These are phyloP conservation scores for Hanseniaspora meyeri DNA, from an alignment of 805 yeast genomes.

Conservation along the genomic window DNA sequence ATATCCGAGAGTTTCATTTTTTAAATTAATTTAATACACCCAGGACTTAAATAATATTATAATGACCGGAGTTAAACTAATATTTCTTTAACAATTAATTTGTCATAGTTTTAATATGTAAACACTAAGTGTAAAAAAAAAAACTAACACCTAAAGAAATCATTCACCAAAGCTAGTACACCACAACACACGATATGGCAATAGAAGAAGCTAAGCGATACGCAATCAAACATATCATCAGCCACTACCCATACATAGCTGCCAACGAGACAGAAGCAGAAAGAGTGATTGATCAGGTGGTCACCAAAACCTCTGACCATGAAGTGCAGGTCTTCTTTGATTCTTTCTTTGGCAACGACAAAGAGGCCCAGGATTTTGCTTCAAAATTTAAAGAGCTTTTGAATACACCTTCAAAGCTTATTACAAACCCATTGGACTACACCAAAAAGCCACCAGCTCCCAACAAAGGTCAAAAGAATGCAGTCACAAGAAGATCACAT, in stretches of 20 bases:
- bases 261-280: constrained; percentile 24
- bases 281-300: constrained; percentile 22
- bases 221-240: constrained; percentile 24
- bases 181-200: background rate
- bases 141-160: background rate
- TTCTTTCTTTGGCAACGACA: background rate
- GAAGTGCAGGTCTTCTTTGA: constrained; percentile 23
- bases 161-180: background rate
- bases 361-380: background rate
- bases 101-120: too few species aligned
- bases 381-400: background rate
- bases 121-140: background rate
- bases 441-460: background rate
- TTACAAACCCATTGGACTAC: too few species aligned
- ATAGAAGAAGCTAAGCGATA: constrained; percentile 21
- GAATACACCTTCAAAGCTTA: background rate
- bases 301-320: constrained; percentile 15
- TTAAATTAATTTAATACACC: too few species aligned
- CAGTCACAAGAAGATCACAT: background rate
- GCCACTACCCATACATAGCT: constrained; percentile 23
- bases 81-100: too few species aligned
- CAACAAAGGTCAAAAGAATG: background rate
- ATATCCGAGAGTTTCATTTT: too few species aligned
- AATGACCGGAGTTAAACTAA: too few species aligned
- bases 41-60: too few species aligned